Evolutionary conservation across 2,329 filamentous ascomycete species (phyloP).

Genomic region (Microdochium paspali): DNA sequence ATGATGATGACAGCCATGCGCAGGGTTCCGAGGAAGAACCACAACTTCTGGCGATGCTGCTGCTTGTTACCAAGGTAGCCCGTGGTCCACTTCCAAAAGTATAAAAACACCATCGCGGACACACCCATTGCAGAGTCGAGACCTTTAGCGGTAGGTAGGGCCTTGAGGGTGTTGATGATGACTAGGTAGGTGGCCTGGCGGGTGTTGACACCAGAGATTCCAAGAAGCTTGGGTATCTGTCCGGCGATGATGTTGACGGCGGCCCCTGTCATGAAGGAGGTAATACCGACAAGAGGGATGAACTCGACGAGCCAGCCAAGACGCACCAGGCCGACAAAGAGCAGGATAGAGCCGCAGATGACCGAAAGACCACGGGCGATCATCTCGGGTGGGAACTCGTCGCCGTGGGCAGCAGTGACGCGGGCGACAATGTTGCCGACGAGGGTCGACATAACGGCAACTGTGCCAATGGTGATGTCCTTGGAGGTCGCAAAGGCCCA

Average conservation of each 20-base stretch:
- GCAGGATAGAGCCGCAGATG: conserved; percentile 67
- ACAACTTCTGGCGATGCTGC: conserved; percentile 60
- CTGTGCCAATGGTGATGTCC: conserved; percentile 71
- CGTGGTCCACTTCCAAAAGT: conserved; percentile 61
- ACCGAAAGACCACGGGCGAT: conserved; percentile 74
- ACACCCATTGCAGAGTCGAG: conserved; percentile 85
- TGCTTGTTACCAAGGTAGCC: conserved; percentile 57
- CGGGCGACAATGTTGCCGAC: conserved; percentile 35
- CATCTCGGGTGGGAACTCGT: conserved; percentile 37
- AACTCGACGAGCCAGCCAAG: conserved; percentile 88
- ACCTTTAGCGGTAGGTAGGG: conserved; percentile 49
- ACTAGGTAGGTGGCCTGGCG: conserved; percentile 72
- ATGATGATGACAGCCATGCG: conserved; percentile 87
- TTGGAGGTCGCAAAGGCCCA: conserved; percentile 28
- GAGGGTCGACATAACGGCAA: conserved; percentile 42
- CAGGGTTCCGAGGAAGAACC: conserved; percentile 88
- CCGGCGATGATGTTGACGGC: conserved; percentile 81
- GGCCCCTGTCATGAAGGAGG: conserved; percentile 94
- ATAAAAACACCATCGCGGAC: conserved; percentile 70
- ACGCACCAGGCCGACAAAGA: conserved; percentile 68
- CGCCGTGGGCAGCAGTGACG: not conserved
- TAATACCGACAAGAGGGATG: conserved; percentile 82
- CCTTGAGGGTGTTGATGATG: conserved; percentile 72
- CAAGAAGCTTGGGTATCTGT: conserved; percentile 75
- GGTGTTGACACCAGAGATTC: conserved; percentile 65